Evolutionary conservation across 495 filamentous ascomycete genomes (phyloP).

Genomic region (Hyphodiscus hymeniophilus): DNA sequence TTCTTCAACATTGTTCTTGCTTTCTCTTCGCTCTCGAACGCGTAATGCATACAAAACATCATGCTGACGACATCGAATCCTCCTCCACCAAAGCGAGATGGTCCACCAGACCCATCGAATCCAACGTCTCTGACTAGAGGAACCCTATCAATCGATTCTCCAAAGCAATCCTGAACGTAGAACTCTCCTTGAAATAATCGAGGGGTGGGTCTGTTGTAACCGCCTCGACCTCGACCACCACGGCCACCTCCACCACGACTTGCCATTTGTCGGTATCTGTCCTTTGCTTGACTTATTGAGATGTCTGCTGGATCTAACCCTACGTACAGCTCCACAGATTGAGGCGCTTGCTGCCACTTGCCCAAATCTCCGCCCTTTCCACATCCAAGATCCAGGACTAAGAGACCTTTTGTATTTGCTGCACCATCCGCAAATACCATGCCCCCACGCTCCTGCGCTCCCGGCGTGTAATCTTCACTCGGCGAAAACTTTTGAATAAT

Average conservation of each 20-base stretch:
- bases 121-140: slow-evolving; percentile 75
- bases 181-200: slow-evolving; percentile 77
- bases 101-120: slow-evolving; percentile 57
- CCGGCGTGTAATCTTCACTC: slow-evolving; percentile 58
- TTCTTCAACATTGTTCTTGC: slow-evolving; percentile 88
- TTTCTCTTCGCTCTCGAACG: slow-evolving; percentile 86
- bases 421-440: slow-evolving; percentile 26
- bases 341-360: slow-evolving; percentile 90
- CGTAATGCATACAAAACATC: slow-evolving; percentile 99
- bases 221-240: slow-evolving; percentile 43
- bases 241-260: slow-evolving; percentile 46
- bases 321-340: slow-evolving; percentile 79
- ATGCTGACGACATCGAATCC: slow-evolving; percentile 95
- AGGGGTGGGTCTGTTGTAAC: slow-evolving; percentile 32
- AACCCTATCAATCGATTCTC: slow-evolving; percentile 67
- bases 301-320: slow-evolving; percentile 89
- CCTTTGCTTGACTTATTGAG: slow-evolving; percentile 79
- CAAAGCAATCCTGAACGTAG: slow-evolving; percentile 82
- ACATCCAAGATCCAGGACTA: slow-evolving; percentile 89
- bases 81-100: slow-evolving; percentile 42
- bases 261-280: slow-evolving; percentile 68
- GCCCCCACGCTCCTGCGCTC: slow-evolving; percentile 45
- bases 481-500: slow-evolving; percentile 95
- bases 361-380: slow-evolving; percentile 93
- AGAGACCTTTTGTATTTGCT: slow-evolving; percentile 43